These are phyloP conservation scores for Chiua virens DNA, from an alignment of 768 basidiomycete species.

Conservation along the genomic window DNA sequence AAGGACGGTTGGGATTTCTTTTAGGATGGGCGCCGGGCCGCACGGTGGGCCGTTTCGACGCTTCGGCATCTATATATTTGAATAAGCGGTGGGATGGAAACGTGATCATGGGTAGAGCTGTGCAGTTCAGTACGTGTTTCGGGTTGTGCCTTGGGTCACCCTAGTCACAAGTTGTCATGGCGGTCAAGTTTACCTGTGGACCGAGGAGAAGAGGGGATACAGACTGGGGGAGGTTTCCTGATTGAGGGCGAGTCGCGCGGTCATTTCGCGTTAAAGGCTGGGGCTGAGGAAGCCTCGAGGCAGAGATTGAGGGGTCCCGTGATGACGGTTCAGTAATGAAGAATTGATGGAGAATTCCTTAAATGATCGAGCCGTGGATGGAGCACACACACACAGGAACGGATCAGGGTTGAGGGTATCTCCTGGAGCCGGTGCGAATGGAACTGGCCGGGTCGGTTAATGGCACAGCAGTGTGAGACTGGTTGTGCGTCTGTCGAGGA, in stretches of 20 bases:
- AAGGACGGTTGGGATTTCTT: conserved; percentile 1
- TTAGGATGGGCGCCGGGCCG: conserved; percentile 1
- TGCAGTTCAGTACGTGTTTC: conserved; percentile 13
- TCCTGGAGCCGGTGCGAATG: conserved; percentile 1
- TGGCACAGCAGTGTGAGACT: conserved; percentile 1
- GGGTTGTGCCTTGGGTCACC: background rate
- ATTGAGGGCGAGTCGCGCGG: conserved; percentile 23
- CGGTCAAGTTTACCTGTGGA: background rate
- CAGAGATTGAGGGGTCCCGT: conserved; percentile 22
- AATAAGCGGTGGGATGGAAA: background rate
- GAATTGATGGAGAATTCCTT: conserved; percentile 12
- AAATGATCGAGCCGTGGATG: conserved; percentile 1
- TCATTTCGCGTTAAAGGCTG: conserved; percentile 28
- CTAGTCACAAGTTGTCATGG: conserved; percentile 1
- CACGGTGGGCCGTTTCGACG: conserved; percentile 3
- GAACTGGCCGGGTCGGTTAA: conserved; percentile 23
- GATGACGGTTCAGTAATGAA: conserved; percentile 10
- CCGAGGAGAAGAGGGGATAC: no score
- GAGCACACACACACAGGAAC: conserved; percentile 24
- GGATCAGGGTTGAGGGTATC: conserved; percentile 21
- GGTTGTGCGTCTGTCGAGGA: no score
- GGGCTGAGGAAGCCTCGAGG: conserved; percentile 29
- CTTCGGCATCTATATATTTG: conserved; percentile 12
- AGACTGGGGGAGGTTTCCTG: conserved; percentile 7
- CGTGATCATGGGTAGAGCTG: background rate